Evolutionary conservation across 2,329 filamentous ascomycete species (phyloP), one percentile per base, ranked within the genome.

Genomic region (Penicillium freii): DNA sequence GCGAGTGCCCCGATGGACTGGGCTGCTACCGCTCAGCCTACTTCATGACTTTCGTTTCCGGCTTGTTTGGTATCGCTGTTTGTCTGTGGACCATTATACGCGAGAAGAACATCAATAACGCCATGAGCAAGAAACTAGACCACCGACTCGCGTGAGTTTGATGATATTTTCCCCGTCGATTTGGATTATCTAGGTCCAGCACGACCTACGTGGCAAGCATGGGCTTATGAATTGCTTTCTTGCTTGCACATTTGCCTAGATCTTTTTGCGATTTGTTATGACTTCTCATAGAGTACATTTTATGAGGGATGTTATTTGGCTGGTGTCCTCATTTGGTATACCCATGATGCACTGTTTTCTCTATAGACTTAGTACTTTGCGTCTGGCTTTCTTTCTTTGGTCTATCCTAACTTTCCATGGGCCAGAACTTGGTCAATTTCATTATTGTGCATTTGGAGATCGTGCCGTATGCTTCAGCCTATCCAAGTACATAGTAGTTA

Each of bases 1-100:
- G 88, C 31, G 83, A 86, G 21, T 97, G 94, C 71, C 80, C 82
- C 21, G 85, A 93, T 27, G 94, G 94, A 0, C 74, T 93, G 11
- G 79, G 82, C 21, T 97, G 93, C 74, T 97, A 97, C 75, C 82
- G 84, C 31, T 79, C 84, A 3, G 92, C 93, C 1, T 97, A 97
- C 71, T 83, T 84, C 64, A 82, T 92, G 51, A 96, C 93, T 0
- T 81, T 95, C 15, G 79, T 80, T 21, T 87, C 90, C 0, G 92
- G 90, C 61, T 71, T 87, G 0, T 66, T 87, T 1, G 92, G 90
- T 0, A 78, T 94, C 1, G 72, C 78, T 0, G 83, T 92, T 38
- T 89, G 87, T 51, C 73, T 95, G 31, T 89, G 76, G 74, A 74
- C 73, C 56, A 77, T 79, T 47, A 68, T 72, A 66, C 74, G 73